A percentile compares a stretch with the other conserved stretches of the same genome.
Evolutionary conservation across 108 stramenopile species (phyloP).

Genomic region (Nitzschia putrida): DNA sequence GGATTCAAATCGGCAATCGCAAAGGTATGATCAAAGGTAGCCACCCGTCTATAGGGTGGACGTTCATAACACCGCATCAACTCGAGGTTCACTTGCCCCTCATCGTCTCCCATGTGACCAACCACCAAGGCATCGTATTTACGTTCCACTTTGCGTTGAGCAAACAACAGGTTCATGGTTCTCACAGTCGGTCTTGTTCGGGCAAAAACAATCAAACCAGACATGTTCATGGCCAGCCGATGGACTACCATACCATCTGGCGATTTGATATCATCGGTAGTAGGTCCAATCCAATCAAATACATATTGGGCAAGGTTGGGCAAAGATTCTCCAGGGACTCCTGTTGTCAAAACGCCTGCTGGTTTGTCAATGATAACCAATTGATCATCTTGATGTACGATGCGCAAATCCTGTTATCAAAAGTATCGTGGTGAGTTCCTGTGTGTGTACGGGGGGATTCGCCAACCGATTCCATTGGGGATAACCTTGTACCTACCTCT

Average conservation of each 20-base stretch:
- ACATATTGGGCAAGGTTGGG: conserved; percentile 69
- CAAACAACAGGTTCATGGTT: conserved; percentile 67
- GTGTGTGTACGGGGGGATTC: neutral
- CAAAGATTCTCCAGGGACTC: conserved; percentile 53
- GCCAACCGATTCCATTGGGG: neutral
- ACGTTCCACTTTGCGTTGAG: conserved; percentile 68
- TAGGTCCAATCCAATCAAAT: conserved; percentile 50
- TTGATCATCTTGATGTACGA: conserved; percentile 81
- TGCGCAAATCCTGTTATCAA: conserved; percentile 61
- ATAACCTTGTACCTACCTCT: conserved; percentile 56
- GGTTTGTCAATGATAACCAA: conserved; percentile 85
- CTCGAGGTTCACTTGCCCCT: conserved; percentile 69
- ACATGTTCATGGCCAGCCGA: conserved; percentile 83
- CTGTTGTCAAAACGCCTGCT: conserved; percentile 75
- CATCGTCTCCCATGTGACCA: conserved; percentile 67
- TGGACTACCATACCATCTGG: conserved; percentile 88
- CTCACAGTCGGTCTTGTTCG: conserved; percentile 66
- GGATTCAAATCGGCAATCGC: conserved; percentile 62
- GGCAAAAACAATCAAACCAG: conserved; percentile 80
- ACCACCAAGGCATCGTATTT: conserved; percentile 81
- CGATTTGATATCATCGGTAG: conserved; percentile 52
- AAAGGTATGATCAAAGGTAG: conserved; percentile 74
- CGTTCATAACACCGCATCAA: conserved; percentile 80
- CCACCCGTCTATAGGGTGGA: conserved; percentile 82
- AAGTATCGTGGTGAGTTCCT: neutral